phyloP scores from a whole-genome alignment of 352 stramenopile species.

The Pythium myriotylum region DNA sequence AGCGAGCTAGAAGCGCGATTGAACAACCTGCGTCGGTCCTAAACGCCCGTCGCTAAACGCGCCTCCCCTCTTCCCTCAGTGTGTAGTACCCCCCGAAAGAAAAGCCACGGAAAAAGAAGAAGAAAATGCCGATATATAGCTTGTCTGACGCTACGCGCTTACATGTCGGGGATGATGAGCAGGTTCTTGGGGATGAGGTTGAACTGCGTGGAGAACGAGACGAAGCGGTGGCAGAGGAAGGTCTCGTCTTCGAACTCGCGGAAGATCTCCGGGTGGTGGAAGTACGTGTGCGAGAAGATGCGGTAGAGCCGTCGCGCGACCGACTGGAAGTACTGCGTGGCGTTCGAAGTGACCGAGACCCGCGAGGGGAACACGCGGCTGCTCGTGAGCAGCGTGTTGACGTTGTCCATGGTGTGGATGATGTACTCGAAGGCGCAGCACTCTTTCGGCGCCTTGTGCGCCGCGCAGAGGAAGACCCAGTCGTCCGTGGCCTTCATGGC shows the following conservation, averaged over 20 bases:
- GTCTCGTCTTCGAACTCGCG: slow-evolving; percentile 72
- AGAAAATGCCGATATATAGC: background rate
- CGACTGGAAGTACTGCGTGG: slow-evolving; percentile 88
- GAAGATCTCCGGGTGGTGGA: slow-evolving; percentile 80
- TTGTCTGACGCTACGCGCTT: background rate
- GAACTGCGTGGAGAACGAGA: slow-evolving; percentile 80
- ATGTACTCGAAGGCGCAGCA: slow-evolving; percentile 89
- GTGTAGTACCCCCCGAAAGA: no score
- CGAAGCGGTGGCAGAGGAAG: slow-evolving; percentile 83
- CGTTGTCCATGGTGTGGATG: slow-evolving; percentile 86
- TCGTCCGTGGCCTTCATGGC: slow-evolving; percentile 88
- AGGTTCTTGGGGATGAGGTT: slow-evolving; percentile 83
- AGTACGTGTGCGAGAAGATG: slow-evolving; percentile 87
- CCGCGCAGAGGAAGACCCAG: slow-evolving; percentile 86
- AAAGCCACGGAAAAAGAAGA: no score
- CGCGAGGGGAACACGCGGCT: slow-evolving; percentile 81
- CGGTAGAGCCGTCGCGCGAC: slow-evolving; percentile 77
- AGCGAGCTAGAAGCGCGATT: slow-evolving; percentile 96
- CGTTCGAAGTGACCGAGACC: slow-evolving; percentile 75
- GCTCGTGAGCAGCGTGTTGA: slow-evolving; percentile 83
- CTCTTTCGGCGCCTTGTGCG: slow-evolving; percentile 79
- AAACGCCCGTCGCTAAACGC: no score
- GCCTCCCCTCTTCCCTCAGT: no score
- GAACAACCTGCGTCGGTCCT: slow-evolving; percentile 94
- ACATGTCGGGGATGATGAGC: slow-evolving; percentile 82